These are phyloP conservation scores for Neocucurbitaria cava DNA, from an alignment of 2,329 filamentous ascomycete genomes.

Conservation along the genomic window DNA sequence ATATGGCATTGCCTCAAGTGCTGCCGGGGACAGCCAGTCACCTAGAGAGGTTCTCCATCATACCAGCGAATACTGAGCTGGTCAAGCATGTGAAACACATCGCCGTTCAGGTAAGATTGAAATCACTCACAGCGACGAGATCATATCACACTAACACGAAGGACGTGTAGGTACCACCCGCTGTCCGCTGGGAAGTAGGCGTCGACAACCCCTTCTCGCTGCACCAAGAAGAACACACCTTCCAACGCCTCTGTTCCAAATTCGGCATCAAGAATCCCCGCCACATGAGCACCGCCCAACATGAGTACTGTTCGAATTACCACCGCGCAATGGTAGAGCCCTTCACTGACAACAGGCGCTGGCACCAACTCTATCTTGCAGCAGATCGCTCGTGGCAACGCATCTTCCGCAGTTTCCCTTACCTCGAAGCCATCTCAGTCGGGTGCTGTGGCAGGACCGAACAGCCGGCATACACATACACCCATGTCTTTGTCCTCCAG, in stretches of 20 bases:
- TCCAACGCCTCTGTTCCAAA: conserved; percentile 7
- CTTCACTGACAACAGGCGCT: conserved; percentile 13
- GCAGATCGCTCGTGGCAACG: conserved; percentile 7
- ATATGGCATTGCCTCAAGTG: conserved; percentile 23
- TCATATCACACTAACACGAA: neutral
- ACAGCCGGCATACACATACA: conserved; percentile 13
- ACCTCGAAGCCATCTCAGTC: conserved; percentile 16
- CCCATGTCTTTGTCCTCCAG: conserved; percentile 11
- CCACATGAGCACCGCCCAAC: conserved; percentile 7
- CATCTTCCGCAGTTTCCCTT: conserved; percentile 9
- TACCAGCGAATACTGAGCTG: neutral
- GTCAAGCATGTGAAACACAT: conserved; percentile 17
- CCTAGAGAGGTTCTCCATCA: conserved; percentile 14
- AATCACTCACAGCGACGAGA: neutral
- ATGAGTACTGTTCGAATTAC: conserved; percentile 13
- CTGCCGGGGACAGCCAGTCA: conserved; percentile 11
- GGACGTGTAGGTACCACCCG: conserved; percentile 19
- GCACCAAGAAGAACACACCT: conserved; percentile 10
- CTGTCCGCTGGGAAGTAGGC: conserved; percentile 18
- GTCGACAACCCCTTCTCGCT: conserved; percentile 4
- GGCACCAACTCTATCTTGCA: conserved; percentile 6
- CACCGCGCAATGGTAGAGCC: conserved; percentile 20
- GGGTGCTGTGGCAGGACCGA: conserved; percentile 13
- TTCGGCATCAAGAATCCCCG: neutral
- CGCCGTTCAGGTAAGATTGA: conserved; percentile 10